phyloP scores from a whole-genome alignment of 2,329 filamentous ascomycete genomes.

The Talaromyces sp. region DNA sequence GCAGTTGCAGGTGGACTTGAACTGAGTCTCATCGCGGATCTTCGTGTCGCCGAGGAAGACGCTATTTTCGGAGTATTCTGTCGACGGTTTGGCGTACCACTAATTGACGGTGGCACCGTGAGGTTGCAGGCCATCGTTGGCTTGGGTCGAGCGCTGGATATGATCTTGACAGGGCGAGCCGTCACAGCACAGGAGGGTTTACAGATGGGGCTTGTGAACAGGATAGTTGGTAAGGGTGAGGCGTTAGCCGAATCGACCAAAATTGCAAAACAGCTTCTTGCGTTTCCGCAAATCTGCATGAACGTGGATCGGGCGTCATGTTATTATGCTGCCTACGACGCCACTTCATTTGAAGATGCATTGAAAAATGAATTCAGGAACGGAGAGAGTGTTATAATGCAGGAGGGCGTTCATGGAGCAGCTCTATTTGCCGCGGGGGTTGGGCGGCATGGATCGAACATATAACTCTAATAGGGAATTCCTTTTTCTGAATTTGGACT shows the following conservation, averaged over 20 bases:
- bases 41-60: constrained; percentile 54
- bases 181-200: constrained; percentile 52
- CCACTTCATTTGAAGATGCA: constrained; percentile 51
- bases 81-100: constrained; percentile 52
- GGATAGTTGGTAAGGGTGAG: constrained; percentile 51
- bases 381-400: constrained; percentile 42
- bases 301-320: constrained; percentile 48
- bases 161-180: constrained; percentile 55
- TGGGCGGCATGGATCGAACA: constrained; percentile 36
- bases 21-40: constrained; percentile 52
- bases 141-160: constrained; percentile 53
- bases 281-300: constrained; percentile 54
- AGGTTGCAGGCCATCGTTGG: constrained; percentile 52
- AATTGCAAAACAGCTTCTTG: constrained; percentile 47
- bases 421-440: constrained; percentile 40
- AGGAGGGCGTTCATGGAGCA: constrained; percentile 45
- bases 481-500: not conserved
- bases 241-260: constrained; percentile 49
- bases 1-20: constrained; percentile 57
- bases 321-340: constrained; percentile 52
- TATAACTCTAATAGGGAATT: not conserved
- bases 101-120: constrained; percentile 55
- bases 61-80: constrained; percentile 57
- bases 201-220: constrained; percentile 52
- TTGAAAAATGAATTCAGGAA: constrained; percentile 48